Evolutionary conservation across 2,329 filamentous ascomycete species (phyloP).

Genomic region (Fusarium concolor): DNA sequence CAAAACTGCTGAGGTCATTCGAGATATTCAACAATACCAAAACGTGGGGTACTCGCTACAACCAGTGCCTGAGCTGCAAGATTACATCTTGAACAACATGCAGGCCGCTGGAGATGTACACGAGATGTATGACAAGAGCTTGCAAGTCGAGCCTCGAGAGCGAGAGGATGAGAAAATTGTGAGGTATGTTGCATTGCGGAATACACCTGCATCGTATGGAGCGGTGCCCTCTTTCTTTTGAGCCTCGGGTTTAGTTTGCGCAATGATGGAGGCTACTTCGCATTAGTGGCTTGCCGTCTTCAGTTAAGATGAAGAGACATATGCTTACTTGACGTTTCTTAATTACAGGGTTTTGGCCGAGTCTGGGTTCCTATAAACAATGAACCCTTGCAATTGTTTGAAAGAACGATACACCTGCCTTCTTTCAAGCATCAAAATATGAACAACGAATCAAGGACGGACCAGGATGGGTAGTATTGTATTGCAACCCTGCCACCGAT

Average conservation of each 20-base stretch:
- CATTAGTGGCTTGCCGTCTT: conserved; percentile 10
- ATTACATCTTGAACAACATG: conserved; percentile 98
- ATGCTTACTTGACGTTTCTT: conserved; percentile 41
- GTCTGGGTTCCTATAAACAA: conserved; percentile 67
- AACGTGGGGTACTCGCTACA: conserved; percentile 96
- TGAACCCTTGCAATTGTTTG: conserved; percentile 16
- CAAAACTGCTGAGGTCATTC: conserved; percentile 98
- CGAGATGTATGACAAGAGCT: conserved; percentile 98
- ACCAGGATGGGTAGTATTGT: conserved; percentile 14
- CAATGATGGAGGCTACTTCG: conserved; percentile 9
- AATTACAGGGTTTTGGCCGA: conserved; percentile 67
- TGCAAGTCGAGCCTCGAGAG: conserved; percentile 93
- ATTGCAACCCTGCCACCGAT: conserved; percentile 8
- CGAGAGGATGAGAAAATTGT: conserved; percentile 99
- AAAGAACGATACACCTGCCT: conserved; percentile 21
- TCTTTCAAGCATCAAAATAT: conserved; percentile 14
- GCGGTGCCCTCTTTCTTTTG: conserved; percentile 38
- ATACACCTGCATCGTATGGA: conserved; percentile 42
- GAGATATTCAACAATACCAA: conserved; percentile 98
- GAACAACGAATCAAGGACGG: conserved; percentile 12
- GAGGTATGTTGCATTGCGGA: conserved; percentile 72
- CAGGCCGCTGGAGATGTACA: conserved; percentile 94
- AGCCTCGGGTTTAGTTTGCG: conserved; percentile 17
- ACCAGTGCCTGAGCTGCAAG: conserved; percentile 89
- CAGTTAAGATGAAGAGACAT: conserved; percentile 25